Conservation (phyloP, 2,329 filamentous ascomycete genomes). For the Talaromyces sp. region DNA sequence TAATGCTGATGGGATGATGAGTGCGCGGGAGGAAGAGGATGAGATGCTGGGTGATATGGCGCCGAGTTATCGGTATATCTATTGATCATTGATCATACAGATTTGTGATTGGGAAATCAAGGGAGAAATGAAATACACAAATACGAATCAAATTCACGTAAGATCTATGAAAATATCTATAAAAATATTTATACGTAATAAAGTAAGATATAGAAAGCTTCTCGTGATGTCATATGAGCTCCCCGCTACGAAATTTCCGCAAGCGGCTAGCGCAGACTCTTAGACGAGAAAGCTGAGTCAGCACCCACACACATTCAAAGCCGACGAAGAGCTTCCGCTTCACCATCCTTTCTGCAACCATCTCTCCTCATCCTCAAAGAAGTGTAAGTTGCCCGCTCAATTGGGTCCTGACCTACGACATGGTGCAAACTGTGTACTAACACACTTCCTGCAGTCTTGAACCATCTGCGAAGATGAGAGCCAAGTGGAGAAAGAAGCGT, state of each 20-base stretch:
- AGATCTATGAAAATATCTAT: neutral
- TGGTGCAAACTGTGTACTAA: neutral
- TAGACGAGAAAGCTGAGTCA: conserved; percentile 30
- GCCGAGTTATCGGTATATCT: conserved; percentile 35
- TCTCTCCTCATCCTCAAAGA: conserved; percentile 42
- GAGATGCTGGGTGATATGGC: conserved; percentile 36
- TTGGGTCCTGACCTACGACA: neutral
- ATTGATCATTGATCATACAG: conserved; percentile 12
- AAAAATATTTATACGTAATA: too few species aligned
- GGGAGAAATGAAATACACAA: neutral
- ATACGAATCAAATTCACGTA: neutral
- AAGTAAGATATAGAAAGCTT: neutral
- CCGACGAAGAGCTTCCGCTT: conserved; percentile 22
- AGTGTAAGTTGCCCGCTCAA: conserved; percentile 29
- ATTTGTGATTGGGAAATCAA: neutral
- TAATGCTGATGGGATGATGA: conserved; percentile 12
- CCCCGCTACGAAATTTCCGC: conserved; percentile 6
- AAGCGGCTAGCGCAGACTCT: conserved; percentile 8
- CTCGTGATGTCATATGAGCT: neutral
- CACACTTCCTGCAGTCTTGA: conserved; percentile 17
- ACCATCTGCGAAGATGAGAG: conserved; percentile 62
- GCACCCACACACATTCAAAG: conserved; percentile 35
- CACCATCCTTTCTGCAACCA: conserved; percentile 36
- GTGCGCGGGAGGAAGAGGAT: conserved; percentile 24
- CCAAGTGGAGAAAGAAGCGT: conserved; percentile 99